phyloP scores from a whole-genome alignment of 371 early-diverging fungal species.

The Apophysomyces variabilis region DNA sequence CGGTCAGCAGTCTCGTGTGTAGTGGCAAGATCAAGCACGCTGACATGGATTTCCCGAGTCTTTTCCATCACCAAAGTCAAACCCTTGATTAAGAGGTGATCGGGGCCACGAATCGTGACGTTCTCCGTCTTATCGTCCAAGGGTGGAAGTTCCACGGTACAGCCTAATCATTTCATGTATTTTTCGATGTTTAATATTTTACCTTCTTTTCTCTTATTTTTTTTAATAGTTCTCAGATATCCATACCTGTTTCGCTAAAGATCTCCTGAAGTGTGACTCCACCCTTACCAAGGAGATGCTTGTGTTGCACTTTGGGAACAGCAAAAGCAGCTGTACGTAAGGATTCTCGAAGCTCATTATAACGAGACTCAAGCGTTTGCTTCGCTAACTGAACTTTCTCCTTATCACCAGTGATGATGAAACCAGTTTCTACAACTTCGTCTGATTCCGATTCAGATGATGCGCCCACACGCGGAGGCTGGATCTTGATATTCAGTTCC shows the following conservation, averaged over 20 bases:
- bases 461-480: conserved; percentile 61
- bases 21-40: conserved; percentile 55
- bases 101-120: conserved; percentile 84
- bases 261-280: conserved; percentile 82
- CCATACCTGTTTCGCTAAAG: conserved; percentile 67
- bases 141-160: conserved; percentile 50
- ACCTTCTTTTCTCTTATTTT: neutral
- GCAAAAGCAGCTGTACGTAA: conserved; percentile 68
- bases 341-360: conserved; percentile 63
- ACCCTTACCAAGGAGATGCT: conserved; percentile 85
- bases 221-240: neutral
- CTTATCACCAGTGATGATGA: conserved; percentile 72
- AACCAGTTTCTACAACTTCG: conserved; percentile 55
- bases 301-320: conserved; percentile 90
- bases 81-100: conserved; percentile 67
- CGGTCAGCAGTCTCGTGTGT: conserved; percentile 57
- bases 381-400: conserved; percentile 70
- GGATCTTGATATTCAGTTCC: conserved; percentile 75
- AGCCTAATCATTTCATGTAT: conserved; percentile 12
- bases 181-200: neutral
- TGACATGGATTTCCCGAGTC: conserved; percentile 67
- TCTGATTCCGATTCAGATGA: conserved; percentile 26
- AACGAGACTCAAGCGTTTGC: conserved; percentile 59
- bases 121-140: conserved; percentile 71
- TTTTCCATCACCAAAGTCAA: conserved; percentile 79